Percentiles rank a stretch among this genome's conserved stretches.
These are phyloP conservation scores for Ceratobasidium sp. DNA, from an alignment of 1,284 basidiomycete species.

Conservation along the genomic window DNA sequence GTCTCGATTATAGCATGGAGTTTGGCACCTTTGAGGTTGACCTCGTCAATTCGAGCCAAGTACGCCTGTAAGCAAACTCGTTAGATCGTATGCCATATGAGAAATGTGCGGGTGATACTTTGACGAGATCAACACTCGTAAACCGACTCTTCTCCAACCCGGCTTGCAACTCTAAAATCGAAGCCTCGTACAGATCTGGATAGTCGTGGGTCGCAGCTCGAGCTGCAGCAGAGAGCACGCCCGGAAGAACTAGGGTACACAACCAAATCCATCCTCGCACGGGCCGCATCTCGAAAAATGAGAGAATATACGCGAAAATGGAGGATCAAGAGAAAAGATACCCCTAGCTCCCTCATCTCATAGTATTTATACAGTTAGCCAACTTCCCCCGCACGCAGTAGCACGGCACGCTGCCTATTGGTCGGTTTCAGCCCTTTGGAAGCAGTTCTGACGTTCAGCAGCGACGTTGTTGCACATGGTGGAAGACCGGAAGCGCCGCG, in stretches of 20 bases:
- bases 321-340: too few species aligned
- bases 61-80: slow-evolving; percentile 65
- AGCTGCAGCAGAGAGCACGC: background rate
- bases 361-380: background rate
- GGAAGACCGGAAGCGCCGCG: too few species aligned
- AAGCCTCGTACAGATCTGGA: slow-evolving; percentile 75
- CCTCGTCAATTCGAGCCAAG: slow-evolving; percentile 76
- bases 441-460: too few species aligned
- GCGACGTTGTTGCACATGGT: too few species aligned
- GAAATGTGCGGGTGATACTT: slow-evolving; percentile 58
- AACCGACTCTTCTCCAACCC: slow-evolving; percentile 64
- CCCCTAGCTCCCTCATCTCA: too few species aligned
- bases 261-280: too few species aligned
- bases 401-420: background rate
- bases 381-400: too few species aligned
- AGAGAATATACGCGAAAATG: background rate
- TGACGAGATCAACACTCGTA: slow-evolving; percentile 74
- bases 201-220: slow-evolving; percentile 26
- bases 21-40: slow-evolving; percentile 72
- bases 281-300: too few species aligned
- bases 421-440: background rate
- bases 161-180: slow-evolving; percentile 68
- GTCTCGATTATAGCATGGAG: slow-evolving; percentile 74
- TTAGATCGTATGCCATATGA: background rate
- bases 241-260: slow-evolving; percentile 3